Conservation (phyloP, 805 yeast species). For the Cyberlindnera petersonii region DNA sequence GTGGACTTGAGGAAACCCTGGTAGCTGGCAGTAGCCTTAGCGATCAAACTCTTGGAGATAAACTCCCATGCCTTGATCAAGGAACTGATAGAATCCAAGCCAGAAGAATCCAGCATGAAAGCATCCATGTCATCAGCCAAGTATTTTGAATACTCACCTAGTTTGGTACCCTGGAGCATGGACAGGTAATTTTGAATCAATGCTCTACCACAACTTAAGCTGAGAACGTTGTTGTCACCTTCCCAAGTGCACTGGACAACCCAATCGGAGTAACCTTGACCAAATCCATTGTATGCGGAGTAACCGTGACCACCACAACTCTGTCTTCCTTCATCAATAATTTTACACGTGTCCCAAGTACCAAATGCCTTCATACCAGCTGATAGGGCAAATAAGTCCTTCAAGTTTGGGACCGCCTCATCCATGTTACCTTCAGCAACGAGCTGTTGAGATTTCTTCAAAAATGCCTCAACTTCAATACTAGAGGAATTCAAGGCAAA, state of each 20-base stretch:
- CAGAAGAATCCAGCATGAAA: conserved; percentile 18
- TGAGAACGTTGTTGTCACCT: conserved; percentile 87
- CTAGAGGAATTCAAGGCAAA: conserved; percentile 65
- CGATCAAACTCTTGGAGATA: conserved; percentile 26
- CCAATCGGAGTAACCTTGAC: conserved; percentile 84
- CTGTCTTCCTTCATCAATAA: conserved; percentile 87
- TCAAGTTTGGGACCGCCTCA: conserved; percentile 55
- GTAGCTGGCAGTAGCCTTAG: conserved; percentile 17
- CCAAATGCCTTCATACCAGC: conserved; percentile 88
- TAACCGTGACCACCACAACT: conserved; percentile 59
- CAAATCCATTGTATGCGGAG: conserved; percentile 84
- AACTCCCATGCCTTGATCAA: conserved; percentile 31
- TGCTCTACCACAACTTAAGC: conserved; percentile 79
- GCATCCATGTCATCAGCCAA: conserved; percentile 20
- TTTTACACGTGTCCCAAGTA: conserved; percentile 77
- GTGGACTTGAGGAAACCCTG: conserved; percentile 10
- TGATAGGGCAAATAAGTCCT: conserved; percentile 74
- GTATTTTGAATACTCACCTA: conserved; percentile 28
- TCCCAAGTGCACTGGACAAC: conserved; percentile 98
- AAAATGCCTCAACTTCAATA: conserved; percentile 46
- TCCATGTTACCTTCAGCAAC: conserved; percentile 37
- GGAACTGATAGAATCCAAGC: conserved; percentile 13
- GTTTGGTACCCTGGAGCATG: conserved; percentile 30
- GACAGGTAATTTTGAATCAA: conserved; percentile 37
- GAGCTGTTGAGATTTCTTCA: conserved; percentile 36